These are phyloP conservation scores for Echinosophora koreensis DNA, from an alignment of 306 rosid species.

Conservation along the genomic window DNA sequence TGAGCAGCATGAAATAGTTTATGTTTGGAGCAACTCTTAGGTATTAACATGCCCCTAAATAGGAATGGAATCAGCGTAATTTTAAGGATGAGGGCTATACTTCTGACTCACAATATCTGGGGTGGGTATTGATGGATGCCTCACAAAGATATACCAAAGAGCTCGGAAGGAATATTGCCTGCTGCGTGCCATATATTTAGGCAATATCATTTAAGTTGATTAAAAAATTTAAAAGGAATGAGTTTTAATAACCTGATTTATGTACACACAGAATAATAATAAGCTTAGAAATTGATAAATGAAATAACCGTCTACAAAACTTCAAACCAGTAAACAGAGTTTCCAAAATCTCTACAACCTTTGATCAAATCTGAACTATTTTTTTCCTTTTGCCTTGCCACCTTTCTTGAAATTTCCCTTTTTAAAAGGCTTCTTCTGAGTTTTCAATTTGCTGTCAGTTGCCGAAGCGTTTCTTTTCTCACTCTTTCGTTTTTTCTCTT, in stretches of 20 bases:
- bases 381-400: constrained; percentile 64
- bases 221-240: too few relatives aligned
- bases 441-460: constrained; percentile 70
- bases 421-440: constrained; percentile 61
- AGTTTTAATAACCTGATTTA: not conserved
- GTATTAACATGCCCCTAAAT: too few relatives aligned
- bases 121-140: too few relatives aligned
- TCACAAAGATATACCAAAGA: too few relatives aligned
- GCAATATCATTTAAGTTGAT: not conserved
- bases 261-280: not conserved
- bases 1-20: too few relatives aligned
- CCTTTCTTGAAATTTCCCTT: constrained; percentile 69
- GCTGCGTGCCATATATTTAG: not conserved
- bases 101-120: too few relatives aligned
- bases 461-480: constrained; percentile 56
- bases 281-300: not conserved
- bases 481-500: constrained; percentile 65
- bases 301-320: constrained; percentile 44
- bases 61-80: too few relatives aligned
- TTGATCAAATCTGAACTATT: constrained; percentile 37
- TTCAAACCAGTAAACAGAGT: constrained; percentile 34
- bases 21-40: too few relatives aligned
- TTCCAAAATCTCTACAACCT: constrained; percentile 37
- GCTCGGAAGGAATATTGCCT: not conserved
- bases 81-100: too few relatives aligned